These are phyloP conservation scores for Fonsecaea pedrosoi DNA, from an alignment of 2,329 filamentous ascomycete genomes.

Conservation along the genomic window DNA sequence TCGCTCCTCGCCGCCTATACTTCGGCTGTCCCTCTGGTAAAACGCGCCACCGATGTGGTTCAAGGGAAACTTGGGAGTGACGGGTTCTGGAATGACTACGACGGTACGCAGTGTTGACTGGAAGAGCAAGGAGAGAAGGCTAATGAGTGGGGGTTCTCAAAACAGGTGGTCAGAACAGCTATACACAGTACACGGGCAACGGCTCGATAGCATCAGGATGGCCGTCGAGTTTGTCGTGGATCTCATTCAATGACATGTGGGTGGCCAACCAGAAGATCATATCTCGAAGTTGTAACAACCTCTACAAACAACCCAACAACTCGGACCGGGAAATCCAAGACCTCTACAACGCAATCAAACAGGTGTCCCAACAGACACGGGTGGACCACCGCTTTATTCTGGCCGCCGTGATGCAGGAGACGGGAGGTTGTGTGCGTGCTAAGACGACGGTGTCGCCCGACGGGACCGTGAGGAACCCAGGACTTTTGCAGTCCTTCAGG, in stretches of 20 bases:
- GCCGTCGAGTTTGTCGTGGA: slow-evolving; percentile 43
- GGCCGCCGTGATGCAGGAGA: slow-evolving; percentile 56
- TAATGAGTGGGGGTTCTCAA: slow-evolving; percentile 3
- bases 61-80: slow-evolving; percentile 37
- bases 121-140: not conserved
- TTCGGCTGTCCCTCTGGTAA: slow-evolving; percentile 24
- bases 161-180: slow-evolving; percentile 42
- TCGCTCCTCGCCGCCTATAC: slow-evolving; percentile 17
- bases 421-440: slow-evolving; percentile 55
- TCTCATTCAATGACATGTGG: slow-evolving; percentile 41
- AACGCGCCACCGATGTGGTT: slow-evolving; percentile 32
- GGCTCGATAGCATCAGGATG: slow-evolving; percentile 44
- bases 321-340: slow-evolving; percentile 47
- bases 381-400: slow-evolving; percentile 54
- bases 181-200: slow-evolving; percentile 44
- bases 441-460: slow-evolving; percentile 49
- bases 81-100: slow-evolving; percentile 38
- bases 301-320: slow-evolving; percentile 47
- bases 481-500: slow-evolving; percentile 56
- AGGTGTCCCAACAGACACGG: slow-evolving; percentile 42
- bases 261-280: slow-evolving; percentile 47
- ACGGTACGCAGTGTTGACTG: slow-evolving; percentile 25
- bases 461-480: slow-evolving; percentile 51
- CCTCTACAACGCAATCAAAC: slow-evolving; percentile 49
- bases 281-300: slow-evolving; percentile 46